These are phyloP conservation scores for Ophiostoma triangulosporum DNA, from an alignment of 2,329 filamentous ascomycete genomes.

Conservation along the genomic window DNA sequence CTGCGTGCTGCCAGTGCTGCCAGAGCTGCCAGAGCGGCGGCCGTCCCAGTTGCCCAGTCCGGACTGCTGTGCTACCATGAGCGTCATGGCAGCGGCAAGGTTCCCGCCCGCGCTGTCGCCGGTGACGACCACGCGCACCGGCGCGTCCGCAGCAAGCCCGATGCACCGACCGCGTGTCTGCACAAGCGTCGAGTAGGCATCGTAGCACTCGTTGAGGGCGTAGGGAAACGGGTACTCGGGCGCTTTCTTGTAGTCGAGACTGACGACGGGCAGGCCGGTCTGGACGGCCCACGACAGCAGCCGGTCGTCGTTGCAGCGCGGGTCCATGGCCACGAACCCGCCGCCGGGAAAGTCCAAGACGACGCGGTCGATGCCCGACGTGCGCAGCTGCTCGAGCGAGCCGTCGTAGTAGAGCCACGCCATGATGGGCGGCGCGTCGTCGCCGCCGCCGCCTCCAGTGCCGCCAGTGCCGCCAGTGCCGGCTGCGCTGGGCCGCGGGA, in stretches of 20 bases:
- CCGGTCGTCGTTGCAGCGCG: slow-evolving; percentile 88
- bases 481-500: slow-evolving; percentile 51
- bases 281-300: slow-evolving; percentile 84
- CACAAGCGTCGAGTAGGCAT: slow-evolving; percentile 66
- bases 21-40: too few species aligned
- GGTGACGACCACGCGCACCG: slow-evolving; percentile 57
- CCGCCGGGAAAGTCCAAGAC: slow-evolving; percentile 87
- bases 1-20: neutral
- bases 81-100: slow-evolving; percentile 61
- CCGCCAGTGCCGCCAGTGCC: too few species aligned
- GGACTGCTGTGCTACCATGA: slow-evolving; percentile 80
- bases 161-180: slow-evolving; percentile 60
- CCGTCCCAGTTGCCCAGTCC: slow-evolving; percentile 26
- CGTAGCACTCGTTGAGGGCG: slow-evolving; percentile 76
- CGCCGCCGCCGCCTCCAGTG: too few species aligned
- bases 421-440: slow-evolving; percentile 59
- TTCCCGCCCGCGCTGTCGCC: slow-evolving; percentile 79
- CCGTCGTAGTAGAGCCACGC: slow-evolving; percentile 95
- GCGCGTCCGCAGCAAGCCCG: slow-evolving; percentile 52
- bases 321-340: slow-evolving; percentile 93
- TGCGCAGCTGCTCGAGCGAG: slow-evolving; percentile 47
- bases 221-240: slow-evolving; percentile 78
- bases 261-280: slow-evolving; percentile 76
- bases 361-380: slow-evolving; percentile 53
- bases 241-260: slow-evolving; percentile 80